Percentiles rank a stretch among this genome's conserved stretches.
These are phyloP conservation scores for Udeniomyces megalosporus DNA, from an alignment of 768 basidiomycete species.

Conservation along the genomic window DNA sequence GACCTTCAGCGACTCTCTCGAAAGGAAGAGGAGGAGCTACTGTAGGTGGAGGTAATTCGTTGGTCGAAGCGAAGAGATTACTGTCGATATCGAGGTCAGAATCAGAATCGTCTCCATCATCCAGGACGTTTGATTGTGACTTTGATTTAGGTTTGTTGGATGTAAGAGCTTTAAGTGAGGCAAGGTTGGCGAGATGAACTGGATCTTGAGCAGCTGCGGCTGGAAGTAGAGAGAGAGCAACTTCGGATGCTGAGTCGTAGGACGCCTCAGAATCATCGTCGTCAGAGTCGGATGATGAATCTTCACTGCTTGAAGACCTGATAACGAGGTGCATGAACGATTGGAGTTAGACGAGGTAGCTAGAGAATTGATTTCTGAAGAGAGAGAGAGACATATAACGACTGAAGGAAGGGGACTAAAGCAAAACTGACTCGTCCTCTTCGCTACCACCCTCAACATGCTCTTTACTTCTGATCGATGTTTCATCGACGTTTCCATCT, in stretches of 20 bases:
- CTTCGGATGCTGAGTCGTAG: neutral
- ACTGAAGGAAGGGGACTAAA: too few species aligned
- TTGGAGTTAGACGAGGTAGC: too few species aligned
- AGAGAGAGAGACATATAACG: too few species aligned
- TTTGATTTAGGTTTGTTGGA: neutral
- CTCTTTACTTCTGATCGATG: too few species aligned
- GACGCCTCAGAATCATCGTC: neutral
- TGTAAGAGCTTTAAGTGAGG: neutral
- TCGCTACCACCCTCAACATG: too few species aligned
- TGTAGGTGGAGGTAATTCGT: conserved; percentile 6
- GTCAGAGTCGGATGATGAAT: neutral
- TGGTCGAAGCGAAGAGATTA: conserved; percentile 7
- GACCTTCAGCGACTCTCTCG: neutral
- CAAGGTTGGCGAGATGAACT: neutral
- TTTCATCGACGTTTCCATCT: too few species aligned
- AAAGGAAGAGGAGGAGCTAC: conserved; percentile 7
- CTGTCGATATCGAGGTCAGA: conserved; percentile 2
- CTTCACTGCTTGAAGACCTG: neutral
- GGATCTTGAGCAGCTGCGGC: neutral
- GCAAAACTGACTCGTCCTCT: neutral
- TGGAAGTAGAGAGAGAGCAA: neutral
- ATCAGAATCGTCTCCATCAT: neutral
- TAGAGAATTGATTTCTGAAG: too few species aligned
- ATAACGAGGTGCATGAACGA: neutral
- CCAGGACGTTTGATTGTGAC: neutral